phyloP scores from a whole-genome alignment of 2,329 filamentous ascomycete genomes.

The Pestalotiopsis sp. region DNA sequence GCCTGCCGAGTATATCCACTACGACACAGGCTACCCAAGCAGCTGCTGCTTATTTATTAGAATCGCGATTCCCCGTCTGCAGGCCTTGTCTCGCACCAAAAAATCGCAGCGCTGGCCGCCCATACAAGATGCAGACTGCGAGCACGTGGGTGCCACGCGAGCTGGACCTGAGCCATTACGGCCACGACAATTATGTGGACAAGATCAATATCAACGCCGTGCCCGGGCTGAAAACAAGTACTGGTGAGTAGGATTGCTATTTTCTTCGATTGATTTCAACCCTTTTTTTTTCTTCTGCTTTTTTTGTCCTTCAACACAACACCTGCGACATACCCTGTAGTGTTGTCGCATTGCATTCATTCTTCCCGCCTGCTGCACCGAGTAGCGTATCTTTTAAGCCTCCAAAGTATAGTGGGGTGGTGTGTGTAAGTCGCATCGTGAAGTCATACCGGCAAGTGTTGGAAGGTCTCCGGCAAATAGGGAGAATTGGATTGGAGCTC shows the following conservation, averaged over 20 bases:
- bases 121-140: slow-evolving; percentile 35
- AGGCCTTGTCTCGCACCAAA: slow-evolving; percentile 3
- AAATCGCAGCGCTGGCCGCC: slow-evolving; percentile 18
- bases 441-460: not conserved
- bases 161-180: slow-evolving; percentile 34
- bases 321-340: slow-evolving; percentile 19
- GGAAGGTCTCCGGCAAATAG: not conserved
- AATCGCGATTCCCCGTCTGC: not conserved
- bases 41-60: not conserved
- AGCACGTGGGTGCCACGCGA: slow-evolving; percentile 35
- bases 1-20: not conserved
- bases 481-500: not conserved
- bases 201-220: slow-evolving; percentile 59
- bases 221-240: slow-evolving; percentile 61
- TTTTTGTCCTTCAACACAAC: slow-evolving; percentile 15
- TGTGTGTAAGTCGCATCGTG: slow-evolving; percentile 21
- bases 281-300: slow-evolving; percentile 9
- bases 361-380: slow-evolving; percentile 6
- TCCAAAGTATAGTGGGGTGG: slow-evolving; percentile 12
- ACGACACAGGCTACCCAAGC: not conserved
- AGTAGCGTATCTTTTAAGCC: not conserved
- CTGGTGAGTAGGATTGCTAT: slow-evolving; percentile 49
- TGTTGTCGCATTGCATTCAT: slow-evolving; percentile 17
- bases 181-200: slow-evolving; percentile 49
- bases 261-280: not conserved